These are phyloP conservation scores for Talaromyces borbonicus DNA, from an alignment of 495 filamentous ascomycete genomes.

Conservation along the genomic window DNA sequence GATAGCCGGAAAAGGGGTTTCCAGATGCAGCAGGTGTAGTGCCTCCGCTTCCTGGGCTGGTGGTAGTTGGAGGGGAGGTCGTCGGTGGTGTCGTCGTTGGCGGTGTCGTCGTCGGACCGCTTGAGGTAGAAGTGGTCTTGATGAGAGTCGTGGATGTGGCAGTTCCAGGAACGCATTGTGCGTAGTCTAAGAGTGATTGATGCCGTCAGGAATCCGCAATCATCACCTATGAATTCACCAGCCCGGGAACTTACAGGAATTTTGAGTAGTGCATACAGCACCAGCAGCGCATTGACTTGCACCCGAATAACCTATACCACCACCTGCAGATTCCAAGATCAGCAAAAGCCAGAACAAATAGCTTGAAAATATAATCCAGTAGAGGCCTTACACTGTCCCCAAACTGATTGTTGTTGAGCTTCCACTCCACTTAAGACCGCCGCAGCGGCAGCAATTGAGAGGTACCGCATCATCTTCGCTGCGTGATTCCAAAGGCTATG, in stretches of 20 bases:
- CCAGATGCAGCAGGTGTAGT: conserved; percentile 27
- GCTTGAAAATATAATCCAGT: too few species aligned
- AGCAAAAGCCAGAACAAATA: neutral
- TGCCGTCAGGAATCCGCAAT: neutral
- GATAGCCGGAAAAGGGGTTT: conserved; percentile 45
- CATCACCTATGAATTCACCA: neutral
- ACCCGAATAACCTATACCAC: neutral
- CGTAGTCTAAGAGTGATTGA: neutral
- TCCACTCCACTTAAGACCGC: conserved; percentile 1
- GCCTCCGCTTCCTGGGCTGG: conserved; percentile 6
- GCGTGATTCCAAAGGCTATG: neutral
- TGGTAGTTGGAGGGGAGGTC: neutral
- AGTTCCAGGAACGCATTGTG: neutral
- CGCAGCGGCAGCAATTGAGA: neutral
- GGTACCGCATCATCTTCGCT: neutral
- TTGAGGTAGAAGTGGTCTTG: neutral
- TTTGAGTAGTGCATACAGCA: neutral
- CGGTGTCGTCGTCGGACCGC: neutral
- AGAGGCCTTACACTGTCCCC: conserved; percentile 2
- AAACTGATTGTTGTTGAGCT: conserved; percentile 1
- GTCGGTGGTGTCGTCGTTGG: neutral
- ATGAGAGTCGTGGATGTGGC: neutral
- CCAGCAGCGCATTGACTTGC: neutral
- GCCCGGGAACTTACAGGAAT: neutral
- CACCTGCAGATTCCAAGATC: neutral